Evolutionary conservation across 768 basidiomycete genomes (phyloP).

Genomic region (Russula brevipes): DNA sequence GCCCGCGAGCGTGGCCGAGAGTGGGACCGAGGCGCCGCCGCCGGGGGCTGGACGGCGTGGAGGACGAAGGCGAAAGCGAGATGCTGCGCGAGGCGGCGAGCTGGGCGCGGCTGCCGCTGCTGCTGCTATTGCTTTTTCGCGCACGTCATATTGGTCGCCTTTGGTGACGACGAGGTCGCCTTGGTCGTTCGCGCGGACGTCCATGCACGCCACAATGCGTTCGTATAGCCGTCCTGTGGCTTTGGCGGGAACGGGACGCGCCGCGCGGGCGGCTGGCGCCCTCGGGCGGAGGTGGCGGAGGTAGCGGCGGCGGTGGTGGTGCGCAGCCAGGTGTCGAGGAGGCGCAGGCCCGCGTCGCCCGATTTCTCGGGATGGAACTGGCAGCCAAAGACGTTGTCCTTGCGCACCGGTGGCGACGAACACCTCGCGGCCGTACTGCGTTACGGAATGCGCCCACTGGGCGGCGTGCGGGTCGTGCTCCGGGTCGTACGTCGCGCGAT

Average conservation of each 20-base stretch:
- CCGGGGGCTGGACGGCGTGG: too few relatives aligned
- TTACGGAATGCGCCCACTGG: slow-evolving; percentile 77
- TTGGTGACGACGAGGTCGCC: slow-evolving; percentile 99
- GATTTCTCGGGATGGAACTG: slow-evolving; percentile 99
- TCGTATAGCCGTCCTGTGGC: slow-evolving; percentile 68
- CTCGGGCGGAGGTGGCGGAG: slow-evolving; percentile 39
- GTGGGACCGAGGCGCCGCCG: slow-evolving; percentile 13
- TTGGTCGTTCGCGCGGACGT: slow-evolving; percentile 91
- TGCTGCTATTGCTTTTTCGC: slow-evolving; percentile 53
- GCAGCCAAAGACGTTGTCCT: slow-evolving; percentile 81
- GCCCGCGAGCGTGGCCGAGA: slow-evolving; percentile 55
- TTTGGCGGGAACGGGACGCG: slow-evolving; percentile 38
- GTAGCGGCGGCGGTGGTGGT: slow-evolving; percentile 38
- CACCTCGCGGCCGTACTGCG: slow-evolving; percentile 90
- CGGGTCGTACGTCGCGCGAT: slow-evolving; percentile 70
- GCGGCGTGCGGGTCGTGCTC: slow-evolving; percentile 49
- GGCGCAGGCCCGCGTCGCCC: slow-evolving; percentile 74
- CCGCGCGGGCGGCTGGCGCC: slow-evolving; percentile 33
- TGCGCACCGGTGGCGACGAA: slow-evolving; percentile 83
- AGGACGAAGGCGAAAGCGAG: slow-evolving; percentile 19
- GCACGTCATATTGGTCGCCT: slow-evolving; percentile 98
- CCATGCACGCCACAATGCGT: slow-evolving; percentile 97
- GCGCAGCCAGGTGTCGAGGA: slow-evolving; percentile 77
- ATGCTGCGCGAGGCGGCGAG: slow-evolving; percentile 22
- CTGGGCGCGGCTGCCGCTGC: background rate